Conservation (phyloP, 768 basidiomycete species). For the Kwoniella sp. region DNA sequence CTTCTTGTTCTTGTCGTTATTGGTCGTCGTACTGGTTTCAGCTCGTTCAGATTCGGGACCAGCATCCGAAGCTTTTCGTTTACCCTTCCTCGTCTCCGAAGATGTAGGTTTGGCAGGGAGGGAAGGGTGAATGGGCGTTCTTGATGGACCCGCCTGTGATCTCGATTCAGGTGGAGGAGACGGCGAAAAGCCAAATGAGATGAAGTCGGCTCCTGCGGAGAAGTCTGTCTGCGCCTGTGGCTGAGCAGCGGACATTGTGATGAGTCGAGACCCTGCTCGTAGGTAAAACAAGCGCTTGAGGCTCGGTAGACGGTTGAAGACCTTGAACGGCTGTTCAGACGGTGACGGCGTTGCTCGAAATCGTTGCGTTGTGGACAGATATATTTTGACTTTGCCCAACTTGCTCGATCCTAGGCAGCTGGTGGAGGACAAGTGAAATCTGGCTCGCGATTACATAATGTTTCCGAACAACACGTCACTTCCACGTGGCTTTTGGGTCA, state of each 20-base stretch:
- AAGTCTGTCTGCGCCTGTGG: constrained; percentile 11
- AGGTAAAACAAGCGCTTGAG: no score
- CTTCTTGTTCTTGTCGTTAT: constrained; percentile 12
- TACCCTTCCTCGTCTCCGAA: constrained; percentile 10
- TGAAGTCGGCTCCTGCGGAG: constrained; percentile 45
- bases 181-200: constrained; percentile 45
- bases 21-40: not conserved
- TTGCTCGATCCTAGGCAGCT: no score
- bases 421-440: not conserved
- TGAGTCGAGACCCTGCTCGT: no score
- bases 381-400: not conserved
- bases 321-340: no score
- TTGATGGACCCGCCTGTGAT: constrained; percentile 24
- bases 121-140: not conserved
- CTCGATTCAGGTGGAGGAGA: constrained; percentile 21
- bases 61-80: constrained; percentile 17
- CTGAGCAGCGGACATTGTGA: not conserved
- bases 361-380: no score
- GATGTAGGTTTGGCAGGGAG: constrained; percentile 1
- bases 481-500: not conserved
- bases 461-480: not conserved
- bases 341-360: no score
- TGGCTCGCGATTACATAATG: not conserved
- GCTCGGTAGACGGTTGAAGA: no score
- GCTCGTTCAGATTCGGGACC: not conserved